A percentile compares a stretch with the other conserved stretches of the same genome.
phyloP scores from a whole-genome alignment of 2,329 filamentous ascomycete species.

The Alternaria incomplexa region DNA sequence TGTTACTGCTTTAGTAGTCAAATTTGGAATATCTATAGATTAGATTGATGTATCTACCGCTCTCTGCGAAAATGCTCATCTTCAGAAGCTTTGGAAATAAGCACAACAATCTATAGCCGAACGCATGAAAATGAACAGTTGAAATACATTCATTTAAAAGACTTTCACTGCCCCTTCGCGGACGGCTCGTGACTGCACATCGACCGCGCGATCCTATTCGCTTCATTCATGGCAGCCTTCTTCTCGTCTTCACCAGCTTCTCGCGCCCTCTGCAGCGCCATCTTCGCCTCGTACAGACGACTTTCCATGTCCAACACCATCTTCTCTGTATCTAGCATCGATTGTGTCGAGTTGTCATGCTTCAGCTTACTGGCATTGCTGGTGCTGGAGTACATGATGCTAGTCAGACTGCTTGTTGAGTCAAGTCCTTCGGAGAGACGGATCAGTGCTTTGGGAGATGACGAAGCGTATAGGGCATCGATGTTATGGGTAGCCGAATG shows the following conservation, averaged over 20 bases:
- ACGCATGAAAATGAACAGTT: background rate
- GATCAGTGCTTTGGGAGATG: background rate
- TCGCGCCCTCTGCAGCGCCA: conserved; percentile 1
- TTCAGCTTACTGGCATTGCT: background rate
- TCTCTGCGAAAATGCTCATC: background rate
- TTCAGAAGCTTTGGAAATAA: background rate
- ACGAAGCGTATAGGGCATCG: background rate
- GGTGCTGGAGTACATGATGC: background rate
- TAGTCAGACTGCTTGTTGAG: background rate
- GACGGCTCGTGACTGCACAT: background rate
- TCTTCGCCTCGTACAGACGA: background rate
- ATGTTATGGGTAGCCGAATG: background rate
- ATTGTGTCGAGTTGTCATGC: background rate
- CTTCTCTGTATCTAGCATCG: conserved; percentile 10
- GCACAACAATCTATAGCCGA: background rate
- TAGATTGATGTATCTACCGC: background rate
- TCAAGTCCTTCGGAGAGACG: background rate
- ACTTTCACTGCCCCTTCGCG: background rate
- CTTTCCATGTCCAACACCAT: conserved; percentile 6
- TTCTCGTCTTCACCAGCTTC: background rate
- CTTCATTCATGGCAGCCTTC: background rate
- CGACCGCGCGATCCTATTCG: background rate
- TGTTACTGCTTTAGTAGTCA: background rate
- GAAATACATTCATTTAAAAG: background rate
- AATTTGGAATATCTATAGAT: background rate